Conservation (phyloP, 495 filamentous ascomycete genomes). For the Terfezia boudieri region DNA sequence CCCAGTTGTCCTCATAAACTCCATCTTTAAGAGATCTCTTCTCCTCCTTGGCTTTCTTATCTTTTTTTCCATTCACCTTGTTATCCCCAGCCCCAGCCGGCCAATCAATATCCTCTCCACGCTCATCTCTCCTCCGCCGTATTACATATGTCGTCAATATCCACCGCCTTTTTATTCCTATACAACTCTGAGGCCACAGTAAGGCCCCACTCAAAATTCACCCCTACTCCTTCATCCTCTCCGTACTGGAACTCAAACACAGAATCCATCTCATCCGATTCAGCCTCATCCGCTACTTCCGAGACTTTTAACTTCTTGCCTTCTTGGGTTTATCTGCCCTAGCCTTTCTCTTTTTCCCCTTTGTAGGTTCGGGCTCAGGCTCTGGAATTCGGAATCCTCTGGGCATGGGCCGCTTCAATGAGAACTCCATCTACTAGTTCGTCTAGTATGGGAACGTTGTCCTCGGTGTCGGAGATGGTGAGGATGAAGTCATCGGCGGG, state of each 20-base stretch:
- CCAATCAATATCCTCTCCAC: slow-evolving; percentile 21
- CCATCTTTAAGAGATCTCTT: slow-evolving; percentile 10
- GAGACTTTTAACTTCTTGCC: slow-evolving; percentile 24
- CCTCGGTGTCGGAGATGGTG: slow-evolving; percentile 69
- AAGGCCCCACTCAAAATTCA: slow-evolving; percentile 71
- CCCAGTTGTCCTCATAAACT: background rate
- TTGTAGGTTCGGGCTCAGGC: slow-evolving; percentile 23
- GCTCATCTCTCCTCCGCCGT: slow-evolving; percentile 34
- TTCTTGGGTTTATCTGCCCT: slow-evolving; percentile 22
- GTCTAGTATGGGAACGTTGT: slow-evolving; percentile 27
- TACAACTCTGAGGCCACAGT: slow-evolving; percentile 33
- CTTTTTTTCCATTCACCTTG: slow-evolving; percentile 10
- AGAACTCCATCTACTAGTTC: slow-evolving; percentile 20
- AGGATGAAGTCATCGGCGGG: slow-evolving; percentile 52
- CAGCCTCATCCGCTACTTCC: slow-evolving; percentile 24
- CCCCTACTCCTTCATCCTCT: slow-evolving; percentile 38
- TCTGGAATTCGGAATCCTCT: slow-evolving; percentile 23
- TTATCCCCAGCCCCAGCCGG: slow-evolving; percentile 20
- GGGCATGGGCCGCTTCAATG: slow-evolving; percentile 7
- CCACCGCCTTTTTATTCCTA: slow-evolving; percentile 43
- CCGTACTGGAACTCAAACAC: slow-evolving; percentile 74
- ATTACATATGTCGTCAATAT: slow-evolving; percentile 89
- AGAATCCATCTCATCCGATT: slow-evolving; percentile 46
- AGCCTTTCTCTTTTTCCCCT: slow-evolving; percentile 24
- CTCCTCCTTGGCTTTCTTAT: slow-evolving; percentile 16